A percentile compares a stretch with the other conserved stretches of the same genome.
phyloP scores from a whole-genome alignment of 257 asterid species.

The Petrea volubilis region DNA sequence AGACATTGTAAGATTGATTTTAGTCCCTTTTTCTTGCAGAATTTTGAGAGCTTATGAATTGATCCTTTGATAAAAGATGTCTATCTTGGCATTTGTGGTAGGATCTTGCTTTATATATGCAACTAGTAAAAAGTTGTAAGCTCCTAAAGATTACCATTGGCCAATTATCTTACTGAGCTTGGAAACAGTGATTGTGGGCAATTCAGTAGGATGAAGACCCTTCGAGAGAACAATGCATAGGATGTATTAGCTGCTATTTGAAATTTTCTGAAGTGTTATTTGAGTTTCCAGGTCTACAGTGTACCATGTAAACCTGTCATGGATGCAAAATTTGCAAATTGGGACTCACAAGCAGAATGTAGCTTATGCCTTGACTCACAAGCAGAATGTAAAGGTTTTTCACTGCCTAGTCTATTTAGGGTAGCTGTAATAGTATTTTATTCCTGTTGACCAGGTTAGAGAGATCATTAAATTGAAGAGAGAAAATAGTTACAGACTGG shows the following conservation, averaged over 20 bases:
- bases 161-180: background rate
- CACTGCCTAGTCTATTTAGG: conserved; percentile 21
- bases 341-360: background rate
- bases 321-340: background rate
- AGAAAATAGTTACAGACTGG: conserved; percentile 24
- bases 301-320: background rate
- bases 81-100: background rate
- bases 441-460: conserved; percentile 28
- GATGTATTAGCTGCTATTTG: background rate
- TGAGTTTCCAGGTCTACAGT: background rate
- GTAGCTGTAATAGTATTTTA: conserved; percentile 20
- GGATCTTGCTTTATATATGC: background rate
- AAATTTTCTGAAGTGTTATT: background rate
- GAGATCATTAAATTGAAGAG: conserved; percentile 25
- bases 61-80: background rate
- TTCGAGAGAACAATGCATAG: background rate
- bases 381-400: conserved; percentile 14
- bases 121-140: background rate
- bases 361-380: background rate
- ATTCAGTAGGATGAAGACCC: background rate
- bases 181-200: background rate
- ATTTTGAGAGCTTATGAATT: background rate
- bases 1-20: background rate
- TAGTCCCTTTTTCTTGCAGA: background rate
- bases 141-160: background rate